These are phyloP conservation scores for Dioscorea alata DNA, from an alignment of 106 monocot species.

Conservation along the genomic window DNA sequence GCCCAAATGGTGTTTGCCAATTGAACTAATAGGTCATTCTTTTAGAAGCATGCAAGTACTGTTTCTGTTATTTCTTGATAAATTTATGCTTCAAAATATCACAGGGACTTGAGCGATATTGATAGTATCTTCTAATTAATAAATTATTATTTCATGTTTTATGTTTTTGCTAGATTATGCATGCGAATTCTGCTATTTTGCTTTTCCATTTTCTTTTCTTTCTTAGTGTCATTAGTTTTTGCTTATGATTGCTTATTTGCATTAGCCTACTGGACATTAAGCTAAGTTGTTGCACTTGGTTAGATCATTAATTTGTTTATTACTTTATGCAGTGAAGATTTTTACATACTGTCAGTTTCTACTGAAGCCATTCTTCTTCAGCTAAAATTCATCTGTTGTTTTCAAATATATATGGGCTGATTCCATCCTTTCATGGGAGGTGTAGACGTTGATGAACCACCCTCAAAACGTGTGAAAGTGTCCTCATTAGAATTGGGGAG, in stretches of 20 bases:
- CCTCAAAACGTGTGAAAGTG: constrained; percentile 57
- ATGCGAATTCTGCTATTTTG: too few species aligned
- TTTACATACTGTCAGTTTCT: background rate
- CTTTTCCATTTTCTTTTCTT: too few species aligned
- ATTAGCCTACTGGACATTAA: background rate
- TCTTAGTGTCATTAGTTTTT: background rate
- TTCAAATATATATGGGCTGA: constrained; percentile 61
- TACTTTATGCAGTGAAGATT: background rate
- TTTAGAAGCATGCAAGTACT: too few species aligned
- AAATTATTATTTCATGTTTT: too few species aligned
- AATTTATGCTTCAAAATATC: too few species aligned
- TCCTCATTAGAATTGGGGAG: constrained; percentile 25
- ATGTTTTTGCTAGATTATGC: too few species aligned
- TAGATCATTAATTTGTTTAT: background rate
- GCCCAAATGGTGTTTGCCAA: too few species aligned
- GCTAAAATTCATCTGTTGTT: background rate
- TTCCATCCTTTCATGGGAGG: constrained; percentile 69
- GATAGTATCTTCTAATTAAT: too few species aligned
- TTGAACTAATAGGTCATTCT: too few species aligned
- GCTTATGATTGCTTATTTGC: background rate
- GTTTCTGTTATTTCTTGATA: too few species aligned
- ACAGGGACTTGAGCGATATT: too few species aligned
- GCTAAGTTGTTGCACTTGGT: too few species aligned
- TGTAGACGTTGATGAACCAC: constrained; percentile 59
- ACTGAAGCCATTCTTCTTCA: background rate